Evolutionary conservation across 768 basidiomycete species (phyloP), one percentile per base, ranked within the genome.

Genomic region (Termitomyces sp.): DNA sequence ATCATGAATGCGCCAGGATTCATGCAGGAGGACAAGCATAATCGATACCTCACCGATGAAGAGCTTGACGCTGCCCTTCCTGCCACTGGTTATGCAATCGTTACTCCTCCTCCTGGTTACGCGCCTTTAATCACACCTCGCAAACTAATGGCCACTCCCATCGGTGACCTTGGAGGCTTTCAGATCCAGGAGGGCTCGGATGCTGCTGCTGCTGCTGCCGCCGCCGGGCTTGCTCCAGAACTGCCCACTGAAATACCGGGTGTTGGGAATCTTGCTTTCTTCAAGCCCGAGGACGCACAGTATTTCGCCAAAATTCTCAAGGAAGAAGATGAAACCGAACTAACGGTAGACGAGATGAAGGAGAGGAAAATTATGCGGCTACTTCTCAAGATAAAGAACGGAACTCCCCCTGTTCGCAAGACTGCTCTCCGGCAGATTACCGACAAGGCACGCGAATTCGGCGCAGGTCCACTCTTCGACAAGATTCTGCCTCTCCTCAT

Each of bases 331-430:
- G 97, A 98, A 73, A 90, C 88, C 2, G 86, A 90, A 69, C 78
- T 98, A 48, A 85, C 90, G 0, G 90, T 98, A 8, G 97, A 98
- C 51, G 97, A 99, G 76, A 90, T 98, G 86, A 99, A 99, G 76
- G 97, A 98, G 76, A 87, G 96, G 68, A 99, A 98, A 73, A 98
- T 98, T 66, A 98, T 98, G 95, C 88, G 97, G 26, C 76, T 99
- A 24, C 78, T 99, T 54, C 82, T 99, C 65, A 98, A 98, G 75
- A 98, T 99, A 75, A 98, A 99, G 80, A 99, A 98, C 68, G 97
- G 97, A 50, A 98, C 96, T 3, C 97, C 97, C 28, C 96, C 97
- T 11, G 94, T 98, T 58, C 88, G 97, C 57, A 99, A 99, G 73
- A 94, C 96, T 1, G 97, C 97, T 13, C 85, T 98, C 38, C 85